These are phyloP conservation scores for Vittaforma corneae DNA, from an alignment of 371 early-diverging fungal genomes.

Conservation along the genomic window DNA sequence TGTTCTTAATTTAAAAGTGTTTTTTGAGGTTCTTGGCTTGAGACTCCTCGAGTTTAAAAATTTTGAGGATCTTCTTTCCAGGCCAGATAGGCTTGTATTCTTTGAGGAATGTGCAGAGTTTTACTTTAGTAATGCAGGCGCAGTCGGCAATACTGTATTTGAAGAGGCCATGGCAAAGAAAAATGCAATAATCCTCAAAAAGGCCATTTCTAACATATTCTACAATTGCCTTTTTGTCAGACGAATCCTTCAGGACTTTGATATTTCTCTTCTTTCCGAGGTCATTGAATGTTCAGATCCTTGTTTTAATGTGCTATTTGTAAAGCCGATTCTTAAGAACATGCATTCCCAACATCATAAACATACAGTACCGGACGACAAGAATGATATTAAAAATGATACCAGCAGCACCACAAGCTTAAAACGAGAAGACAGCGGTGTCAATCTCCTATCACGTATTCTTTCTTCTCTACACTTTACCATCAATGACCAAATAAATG, in stretches of 20 bases:
- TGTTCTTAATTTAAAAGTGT: too few species aligned
- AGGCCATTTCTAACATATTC: constrained; percentile 20
- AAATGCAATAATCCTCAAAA: constrained; percentile 30
- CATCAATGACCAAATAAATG: constrained; percentile 18
- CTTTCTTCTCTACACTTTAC: constrained; percentile 26
- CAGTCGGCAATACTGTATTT: constrained; percentile 29
- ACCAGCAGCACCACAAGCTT: too few species aligned
- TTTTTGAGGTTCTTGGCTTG: too few species aligned
- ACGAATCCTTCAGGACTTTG: constrained; percentile 13
- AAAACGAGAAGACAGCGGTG: too few species aligned
- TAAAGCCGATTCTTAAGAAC: constrained; percentile 30
- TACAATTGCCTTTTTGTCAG: constrained; percentile 34
- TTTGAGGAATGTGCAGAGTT: too few species aligned
- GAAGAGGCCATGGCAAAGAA: constrained; percentile 24
- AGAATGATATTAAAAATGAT: constrained; percentile 11
- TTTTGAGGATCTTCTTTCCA: too few species aligned
- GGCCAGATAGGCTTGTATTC: too few species aligned
- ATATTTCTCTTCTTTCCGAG: constrained; percentile 22
- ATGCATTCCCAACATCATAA: constrained; percentile 21
- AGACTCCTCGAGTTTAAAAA: too few species aligned
- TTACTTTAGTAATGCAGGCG: too few species aligned
- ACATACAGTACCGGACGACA: constrained; percentile 30
- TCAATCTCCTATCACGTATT: constrained; percentile 16
- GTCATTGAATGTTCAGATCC: constrained; percentile 19
- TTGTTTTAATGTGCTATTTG: constrained; percentile 40